Conservation (phyloP, 805 yeast species). For the Hanseniaspora mollemarum region DNA sequence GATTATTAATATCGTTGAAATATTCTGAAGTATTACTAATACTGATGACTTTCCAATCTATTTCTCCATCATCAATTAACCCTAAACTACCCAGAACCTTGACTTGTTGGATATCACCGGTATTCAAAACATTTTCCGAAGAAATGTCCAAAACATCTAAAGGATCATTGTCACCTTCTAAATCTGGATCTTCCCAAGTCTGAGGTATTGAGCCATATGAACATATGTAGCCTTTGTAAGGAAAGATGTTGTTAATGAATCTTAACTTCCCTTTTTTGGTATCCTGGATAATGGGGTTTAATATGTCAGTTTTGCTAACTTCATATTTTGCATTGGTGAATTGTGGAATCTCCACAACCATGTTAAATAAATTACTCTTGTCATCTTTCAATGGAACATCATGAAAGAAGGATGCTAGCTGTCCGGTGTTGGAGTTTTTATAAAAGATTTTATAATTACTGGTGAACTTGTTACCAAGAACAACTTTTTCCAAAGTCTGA, state of each 20-base stretch:
- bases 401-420: conserved; percentile 43
- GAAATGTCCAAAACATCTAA: conserved; percentile 91
- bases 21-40: conserved; percentile 58
- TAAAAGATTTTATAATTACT: conserved; percentile 28
- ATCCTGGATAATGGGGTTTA: conserved; percentile 95
- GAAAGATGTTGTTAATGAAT: conserved; percentile 95
- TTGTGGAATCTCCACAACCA: conserved; percentile 95
- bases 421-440: conserved; percentile 27
- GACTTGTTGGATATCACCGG: conserved; percentile 56
- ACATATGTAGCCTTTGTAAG: conserved; percentile 96
- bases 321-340: conserved; percentile 98
- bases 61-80: conserved; percentile 82
- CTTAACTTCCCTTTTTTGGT: conserved; percentile 94
- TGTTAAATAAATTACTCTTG: conserved; percentile 21
- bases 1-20: conserved; percentile 46
- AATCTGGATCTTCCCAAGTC: conserved; percentile 61
- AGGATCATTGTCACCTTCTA: conserved; percentile 85
- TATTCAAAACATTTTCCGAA: conserved; percentile 23
- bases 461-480: conserved; percentile 23
- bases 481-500: conserved; percentile 1
- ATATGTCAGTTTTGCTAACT: conserved; percentile 67
- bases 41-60: conserved; percentile 85
- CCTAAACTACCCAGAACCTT: conserved; percentile 70
- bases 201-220: conserved; percentile 99
- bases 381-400: conserved; percentile 38